Conservation (phyloP, 805 yeast genomes). For the Kuraishia capsulata region DNA sequence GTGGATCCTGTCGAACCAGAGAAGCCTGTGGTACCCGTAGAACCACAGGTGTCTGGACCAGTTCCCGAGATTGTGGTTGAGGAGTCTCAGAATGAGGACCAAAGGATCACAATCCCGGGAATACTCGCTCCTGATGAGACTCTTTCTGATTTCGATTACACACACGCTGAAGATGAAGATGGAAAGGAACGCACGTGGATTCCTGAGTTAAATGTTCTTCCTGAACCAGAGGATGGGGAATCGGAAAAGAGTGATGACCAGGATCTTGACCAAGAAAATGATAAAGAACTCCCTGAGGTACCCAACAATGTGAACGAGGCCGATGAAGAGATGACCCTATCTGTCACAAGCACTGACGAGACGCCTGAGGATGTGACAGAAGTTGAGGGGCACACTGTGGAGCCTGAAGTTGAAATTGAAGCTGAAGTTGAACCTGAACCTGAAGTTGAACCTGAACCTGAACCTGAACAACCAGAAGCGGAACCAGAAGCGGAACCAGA, state of each 20-base stretch:
- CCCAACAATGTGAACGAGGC: no score
- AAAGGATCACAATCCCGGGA: no score
- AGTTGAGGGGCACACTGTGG: not conserved
- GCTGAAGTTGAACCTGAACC: constrained; percentile 11
- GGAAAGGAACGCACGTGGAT: no score
- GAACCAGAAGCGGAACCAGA: not conserved
- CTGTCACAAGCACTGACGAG: no score
- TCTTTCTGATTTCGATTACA: not conserved
- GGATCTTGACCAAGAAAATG: no score
- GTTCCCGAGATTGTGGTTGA: not conserved
- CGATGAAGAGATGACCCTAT: no score
- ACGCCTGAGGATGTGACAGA: constrained; percentile 2
- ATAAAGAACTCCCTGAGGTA: no score
- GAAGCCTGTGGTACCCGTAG: not conserved
- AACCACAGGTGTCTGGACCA: not conserved
- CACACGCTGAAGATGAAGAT: no score
- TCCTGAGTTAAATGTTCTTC: no score
- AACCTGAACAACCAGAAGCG: not conserved
- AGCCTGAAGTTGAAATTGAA: constrained; percentile 8
- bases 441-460: constrained; percentile 8
- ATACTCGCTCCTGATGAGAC: not conserved
- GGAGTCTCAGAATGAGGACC: not conserved
- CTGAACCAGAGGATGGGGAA: no score
- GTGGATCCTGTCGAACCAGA: no score
- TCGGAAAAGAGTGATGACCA: no score